A percentile compares a stretch with the other conserved stretches of the same genome.
phyloP scores from a whole-genome alignment of 1,284 basidiomycete genomes.

The Mycocalia duriaeana region DNA sequence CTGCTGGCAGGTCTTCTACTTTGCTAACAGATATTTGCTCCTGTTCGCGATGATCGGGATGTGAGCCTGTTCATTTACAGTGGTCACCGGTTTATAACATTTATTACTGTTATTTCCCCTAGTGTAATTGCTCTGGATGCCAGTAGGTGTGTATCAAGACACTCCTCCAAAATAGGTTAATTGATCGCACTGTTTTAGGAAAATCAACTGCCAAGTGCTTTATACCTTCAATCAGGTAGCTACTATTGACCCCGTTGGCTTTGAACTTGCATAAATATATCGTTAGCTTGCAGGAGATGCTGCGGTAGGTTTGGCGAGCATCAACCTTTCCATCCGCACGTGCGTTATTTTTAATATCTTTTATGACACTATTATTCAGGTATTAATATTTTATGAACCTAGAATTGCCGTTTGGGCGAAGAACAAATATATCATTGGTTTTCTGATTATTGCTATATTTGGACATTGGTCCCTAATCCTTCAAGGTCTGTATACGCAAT shows the following conservation, averaged over 20 bases:
- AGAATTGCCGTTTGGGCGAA: slow-evolving; percentile 68
- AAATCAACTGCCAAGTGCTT: slow-evolving; percentile 58
- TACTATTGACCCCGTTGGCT: neutral
- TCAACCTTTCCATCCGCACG: slow-evolving; percentile 77
- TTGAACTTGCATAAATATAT: too few relatives aligned
- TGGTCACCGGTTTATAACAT: neutral
- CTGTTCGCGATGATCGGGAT: slow-evolving; percentile 66
- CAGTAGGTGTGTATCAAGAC: slow-evolving; percentile 33
- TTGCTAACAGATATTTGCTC: slow-evolving; percentile 63
- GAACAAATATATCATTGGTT: slow-evolving; percentile 44
- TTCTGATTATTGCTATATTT: slow-evolving; percentile 51
- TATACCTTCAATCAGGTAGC: slow-evolving; percentile 67
- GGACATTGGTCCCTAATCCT: slow-evolving; percentile 74
- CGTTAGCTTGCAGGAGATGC: slow-evolving; percentile 50
- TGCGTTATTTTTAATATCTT: slow-evolving; percentile 26
- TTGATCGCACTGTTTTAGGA: slow-evolving; percentile 24
- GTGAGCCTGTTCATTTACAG: slow-evolving; percentile 31
- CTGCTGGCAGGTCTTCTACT: slow-evolving; percentile 57
- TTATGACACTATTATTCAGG: neutral
- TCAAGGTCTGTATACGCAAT: slow-evolving; percentile 41
- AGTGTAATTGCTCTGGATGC: slow-evolving; percentile 54
- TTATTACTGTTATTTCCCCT: slow-evolving; percentile 9
- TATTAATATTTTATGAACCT: slow-evolving; percentile 5
- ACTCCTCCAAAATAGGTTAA: slow-evolving; percentile 1
- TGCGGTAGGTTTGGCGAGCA: slow-evolving; percentile 66